phyloP scores from a whole-genome alignment of 1,284 basidiomycete species.

The Malassezia obtusa region DNA sequence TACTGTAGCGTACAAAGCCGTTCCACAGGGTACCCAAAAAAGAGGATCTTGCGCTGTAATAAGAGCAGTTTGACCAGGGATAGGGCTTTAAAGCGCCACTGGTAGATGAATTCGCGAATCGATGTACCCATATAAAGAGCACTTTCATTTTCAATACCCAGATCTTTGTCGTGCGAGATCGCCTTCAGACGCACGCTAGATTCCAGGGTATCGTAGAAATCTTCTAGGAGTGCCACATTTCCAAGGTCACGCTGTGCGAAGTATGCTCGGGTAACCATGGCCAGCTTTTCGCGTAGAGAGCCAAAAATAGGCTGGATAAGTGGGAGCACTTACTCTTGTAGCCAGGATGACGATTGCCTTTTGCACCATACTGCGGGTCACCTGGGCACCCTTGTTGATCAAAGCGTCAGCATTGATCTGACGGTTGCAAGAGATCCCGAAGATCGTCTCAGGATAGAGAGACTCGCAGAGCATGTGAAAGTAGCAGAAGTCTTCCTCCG shows the following conservation, averaged over 20 bases:
- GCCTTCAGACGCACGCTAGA: slow-evolving; percentile 19
- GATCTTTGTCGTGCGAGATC: background rate
- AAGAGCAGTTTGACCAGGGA: slow-evolving; percentile 87
- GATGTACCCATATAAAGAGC: slow-evolving; percentile 78
- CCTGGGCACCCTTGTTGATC: slow-evolving; percentile 70
- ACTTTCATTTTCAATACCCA: background rate
- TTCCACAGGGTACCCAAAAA: slow-evolving; percentile 94
- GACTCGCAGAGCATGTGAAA: slow-evolving; percentile 61
- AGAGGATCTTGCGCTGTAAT: slow-evolving; percentile 63
- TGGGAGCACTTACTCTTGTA: slow-evolving; percentile 28
- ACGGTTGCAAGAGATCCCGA: slow-evolving; percentile 60
- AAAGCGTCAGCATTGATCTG: slow-evolving; percentile 77
- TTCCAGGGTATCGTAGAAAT: slow-evolving; percentile 46
- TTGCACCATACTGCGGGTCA: slow-evolving; percentile 90
- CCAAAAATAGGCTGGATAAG: slow-evolving; percentile 41
- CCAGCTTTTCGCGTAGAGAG: slow-evolving; percentile 67
- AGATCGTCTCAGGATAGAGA: slow-evolving; percentile 23
- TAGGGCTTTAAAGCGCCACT: slow-evolving; percentile 86
- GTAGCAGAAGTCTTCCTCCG: slow-evolving; percentile 89
- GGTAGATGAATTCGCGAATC: slow-evolving; percentile 81
- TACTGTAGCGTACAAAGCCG: slow-evolving; percentile 94
- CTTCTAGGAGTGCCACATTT: slow-evolving; percentile 41
- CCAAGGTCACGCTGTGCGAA: slow-evolving; percentile 45
- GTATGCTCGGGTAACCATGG: slow-evolving; percentile 67
- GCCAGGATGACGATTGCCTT: slow-evolving; percentile 94